Conservation (phyloP, 2,329 filamentous ascomycete species). For the Ophiocordyceps camponoti-saundersi region DNA sequence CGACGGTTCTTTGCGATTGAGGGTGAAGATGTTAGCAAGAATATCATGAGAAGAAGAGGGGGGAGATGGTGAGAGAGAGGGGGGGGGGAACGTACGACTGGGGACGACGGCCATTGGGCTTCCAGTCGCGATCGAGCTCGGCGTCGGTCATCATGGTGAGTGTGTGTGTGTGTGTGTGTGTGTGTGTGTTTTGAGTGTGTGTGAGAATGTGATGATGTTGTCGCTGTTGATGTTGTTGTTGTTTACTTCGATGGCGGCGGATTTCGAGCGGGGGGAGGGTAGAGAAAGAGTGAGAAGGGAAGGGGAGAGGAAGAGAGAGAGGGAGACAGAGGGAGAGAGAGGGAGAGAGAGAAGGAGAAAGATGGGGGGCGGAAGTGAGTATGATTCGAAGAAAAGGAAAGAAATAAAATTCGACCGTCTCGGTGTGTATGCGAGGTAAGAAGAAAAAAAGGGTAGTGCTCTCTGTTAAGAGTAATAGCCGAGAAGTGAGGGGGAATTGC, state of each 20-base stretch:
- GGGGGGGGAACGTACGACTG: conserved; percentile 54
- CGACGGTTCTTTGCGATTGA: conserved; percentile 50
- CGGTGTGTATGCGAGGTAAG: too few species aligned
- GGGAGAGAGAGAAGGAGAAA: background rate
- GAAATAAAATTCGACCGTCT: too few species aligned
- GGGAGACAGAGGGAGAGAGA: background rate
- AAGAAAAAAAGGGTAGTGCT: too few species aligned
- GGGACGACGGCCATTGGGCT: conserved; percentile 60
- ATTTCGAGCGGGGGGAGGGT: background rate
- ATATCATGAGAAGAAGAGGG: background rate
- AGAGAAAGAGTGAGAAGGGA: background rate
- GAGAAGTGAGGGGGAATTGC: too few species aligned
- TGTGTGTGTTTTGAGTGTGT: background rate
- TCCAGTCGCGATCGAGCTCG: conserved; percentile 62
- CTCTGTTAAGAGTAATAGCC: too few species aligned
- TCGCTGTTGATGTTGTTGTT: conserved; percentile 2
- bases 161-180: background rate
- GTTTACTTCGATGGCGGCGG: background rate
- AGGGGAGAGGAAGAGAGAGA: background rate
- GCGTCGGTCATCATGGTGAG: conserved; percentile 34
- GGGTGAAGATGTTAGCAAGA: background rate
- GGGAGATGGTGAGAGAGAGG: conserved; percentile 1
- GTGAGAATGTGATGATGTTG: background rate
- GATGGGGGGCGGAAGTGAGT: background rate
- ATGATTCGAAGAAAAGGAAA: too few species aligned